Conservation (phyloP, 306 rosid genomes). For the Datisca glomerata region DNA sequence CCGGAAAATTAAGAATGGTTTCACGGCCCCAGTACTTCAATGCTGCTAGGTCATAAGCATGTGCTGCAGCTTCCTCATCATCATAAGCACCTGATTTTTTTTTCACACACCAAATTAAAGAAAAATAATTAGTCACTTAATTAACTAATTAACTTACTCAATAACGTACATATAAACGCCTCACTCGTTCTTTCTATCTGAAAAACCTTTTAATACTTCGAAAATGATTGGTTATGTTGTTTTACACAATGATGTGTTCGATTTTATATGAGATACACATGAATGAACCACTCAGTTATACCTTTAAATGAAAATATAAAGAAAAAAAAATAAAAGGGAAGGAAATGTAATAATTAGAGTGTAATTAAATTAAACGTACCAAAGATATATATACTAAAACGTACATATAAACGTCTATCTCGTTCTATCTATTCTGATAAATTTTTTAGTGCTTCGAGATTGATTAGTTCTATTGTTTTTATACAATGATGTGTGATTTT, state of each 20-base stretch:
- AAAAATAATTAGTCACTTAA: too few species aligned
- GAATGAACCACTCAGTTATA: too few species aligned
- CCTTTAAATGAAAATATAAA: too few species aligned
- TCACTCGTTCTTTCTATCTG: too few species aligned
- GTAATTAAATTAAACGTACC: too few species aligned
- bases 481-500: not conserved
- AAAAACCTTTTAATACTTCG: too few species aligned
- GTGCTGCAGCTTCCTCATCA: slow-evolving; percentile 23
- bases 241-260: not conserved
- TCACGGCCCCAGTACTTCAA: slow-evolving; percentile 25
- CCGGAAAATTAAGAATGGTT: slow-evolving; percentile 35
- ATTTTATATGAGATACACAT: not conserved
- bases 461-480: too few species aligned
- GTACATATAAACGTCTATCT: too few species aligned
- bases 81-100: slow-evolving; percentile 21
- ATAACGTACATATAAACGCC: not conserved
- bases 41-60: slow-evolving; percentile 30
- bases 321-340: too few species aligned
- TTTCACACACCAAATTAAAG: not conserved
- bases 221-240: not conserved
- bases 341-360: too few species aligned
- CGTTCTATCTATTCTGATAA: not conserved
- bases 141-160: not conserved
- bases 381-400: too few species aligned
- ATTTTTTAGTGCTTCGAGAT: not conserved